phyloP scores from a whole-genome alignment of 352 stramenopile species.

The Peronospora tabacina region DNA sequence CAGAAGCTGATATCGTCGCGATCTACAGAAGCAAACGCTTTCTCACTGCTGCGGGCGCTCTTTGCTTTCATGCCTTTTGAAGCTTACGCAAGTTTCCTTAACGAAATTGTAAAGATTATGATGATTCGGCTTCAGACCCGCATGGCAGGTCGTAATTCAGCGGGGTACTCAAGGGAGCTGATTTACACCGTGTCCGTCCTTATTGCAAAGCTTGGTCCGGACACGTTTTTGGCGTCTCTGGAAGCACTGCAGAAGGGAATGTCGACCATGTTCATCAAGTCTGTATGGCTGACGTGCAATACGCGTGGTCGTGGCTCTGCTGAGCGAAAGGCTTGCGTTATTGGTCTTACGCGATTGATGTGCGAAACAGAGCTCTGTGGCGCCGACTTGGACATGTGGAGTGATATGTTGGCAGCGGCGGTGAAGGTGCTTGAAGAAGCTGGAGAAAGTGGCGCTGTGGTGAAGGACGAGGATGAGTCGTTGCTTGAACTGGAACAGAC shows the following conservation, averaged over 20 bases:
- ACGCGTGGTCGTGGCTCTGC: constrained; percentile 53
- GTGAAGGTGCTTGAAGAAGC: constrained; percentile 61
- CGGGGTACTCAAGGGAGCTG: constrained; percentile 79
- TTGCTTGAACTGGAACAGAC: constrained; percentile 73
- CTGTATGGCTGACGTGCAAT: constrained; percentile 84
- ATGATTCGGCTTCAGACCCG: constrained; percentile 90
- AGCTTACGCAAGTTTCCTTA: constrained; percentile 70
- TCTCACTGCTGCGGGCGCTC: constrained; percentile 89
- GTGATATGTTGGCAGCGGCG: constrained; percentile 34
- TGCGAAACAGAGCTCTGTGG: constrained; percentile 64
- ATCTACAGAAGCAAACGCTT: constrained; percentile 89
- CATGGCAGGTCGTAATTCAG: constrained; percentile 84
- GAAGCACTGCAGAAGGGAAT: constrained; percentile 88
- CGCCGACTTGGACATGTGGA: constrained; percentile 47
- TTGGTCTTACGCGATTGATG: constrained; percentile 64
- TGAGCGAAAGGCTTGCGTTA: constrained; percentile 59
- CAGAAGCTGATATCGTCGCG: constrained; percentile 95
- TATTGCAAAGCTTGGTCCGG: constrained; percentile 84
- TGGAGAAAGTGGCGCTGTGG: constrained; percentile 39
- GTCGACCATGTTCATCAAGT: constrained; percentile 86
- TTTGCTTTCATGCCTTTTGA: constrained; percentile 82
- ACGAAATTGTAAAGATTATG: constrained; percentile 91
- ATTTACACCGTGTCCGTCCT: constrained; percentile 86
- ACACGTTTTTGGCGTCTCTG: constrained; percentile 68
- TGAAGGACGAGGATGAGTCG: constrained; percentile 79